Evolutionary conservation across 371 early-diverging fungal species (phyloP).

Genomic region (Thermomucor indicae-seudaticae): DNA sequence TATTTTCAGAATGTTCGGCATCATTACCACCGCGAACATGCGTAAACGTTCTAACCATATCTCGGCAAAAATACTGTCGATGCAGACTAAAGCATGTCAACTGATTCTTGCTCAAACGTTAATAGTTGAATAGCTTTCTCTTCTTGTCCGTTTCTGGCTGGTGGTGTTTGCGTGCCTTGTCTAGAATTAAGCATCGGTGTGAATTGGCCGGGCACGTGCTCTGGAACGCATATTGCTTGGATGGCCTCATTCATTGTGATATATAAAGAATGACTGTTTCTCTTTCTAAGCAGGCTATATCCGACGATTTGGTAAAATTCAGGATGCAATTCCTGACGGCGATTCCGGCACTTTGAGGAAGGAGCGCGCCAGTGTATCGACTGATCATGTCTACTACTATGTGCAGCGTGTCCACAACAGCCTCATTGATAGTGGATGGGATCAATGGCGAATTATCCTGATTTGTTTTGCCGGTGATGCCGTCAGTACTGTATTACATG

Average conservation of each 20-base stretch:
- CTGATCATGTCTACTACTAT: constrained; percentile 86
- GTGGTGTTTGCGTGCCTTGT: constrained; percentile 1
- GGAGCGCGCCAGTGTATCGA: constrained; percentile 78
- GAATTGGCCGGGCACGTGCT: constrained; percentile 41
- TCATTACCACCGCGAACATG: constrained; percentile 21
- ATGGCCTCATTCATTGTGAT: constrained; percentile 12
- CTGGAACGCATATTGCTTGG: constrained; percentile 33
- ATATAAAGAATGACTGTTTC: background rate
- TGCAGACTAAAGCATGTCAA: constrained; percentile 75
- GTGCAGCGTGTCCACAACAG: constrained; percentile 80
- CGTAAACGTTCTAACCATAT: constrained; percentile 62
- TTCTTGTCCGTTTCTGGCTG: constrained; percentile 13
- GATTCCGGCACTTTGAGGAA: constrained; percentile 81
- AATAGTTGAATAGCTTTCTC: constrained; percentile 34
- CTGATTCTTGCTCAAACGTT: constrained; percentile 78
- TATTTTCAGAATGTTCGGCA: background rate
- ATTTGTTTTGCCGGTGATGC: too few species aligned
- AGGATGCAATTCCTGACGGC: constrained; percentile 87
- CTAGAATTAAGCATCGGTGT: constrained; percentile 22
- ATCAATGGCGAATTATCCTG: constrained; percentile 29
- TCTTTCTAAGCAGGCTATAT: constrained; percentile 20
- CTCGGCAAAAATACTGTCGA: constrained; percentile 79
- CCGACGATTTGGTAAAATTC: constrained; percentile 80
- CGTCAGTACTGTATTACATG: constrained; percentile 1
- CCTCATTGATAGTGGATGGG: constrained; percentile 66